Evolutionary conservation across 2,329 filamentous ascomycete species (phyloP).

Genomic region (Colletotrichum agaves): DNA sequence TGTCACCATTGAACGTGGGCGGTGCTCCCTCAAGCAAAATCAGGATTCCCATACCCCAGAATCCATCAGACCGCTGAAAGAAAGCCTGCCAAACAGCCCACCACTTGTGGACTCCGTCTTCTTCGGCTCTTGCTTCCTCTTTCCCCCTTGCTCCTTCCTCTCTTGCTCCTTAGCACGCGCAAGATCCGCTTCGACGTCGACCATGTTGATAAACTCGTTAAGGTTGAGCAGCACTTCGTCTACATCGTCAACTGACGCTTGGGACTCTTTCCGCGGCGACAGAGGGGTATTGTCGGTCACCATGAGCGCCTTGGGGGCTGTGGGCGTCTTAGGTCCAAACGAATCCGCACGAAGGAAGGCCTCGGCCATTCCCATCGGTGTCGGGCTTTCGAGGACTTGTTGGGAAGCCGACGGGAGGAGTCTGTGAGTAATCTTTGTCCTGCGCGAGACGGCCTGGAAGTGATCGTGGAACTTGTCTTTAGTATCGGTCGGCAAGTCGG

Average conservation of each 20-base stretch:
- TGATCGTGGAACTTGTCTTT: slow-evolving; percentile 58
- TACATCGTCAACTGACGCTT: slow-evolving; percentile 52
- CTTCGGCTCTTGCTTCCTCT: neutral
- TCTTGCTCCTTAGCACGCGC: slow-evolving; percentile 34
- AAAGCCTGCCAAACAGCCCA: neutral
- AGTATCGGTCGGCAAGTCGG: slow-evolving; percentile 48
- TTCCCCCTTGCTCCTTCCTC: neutral
- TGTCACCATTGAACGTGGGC: neutral
- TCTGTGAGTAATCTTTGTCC: slow-evolving; percentile 44
- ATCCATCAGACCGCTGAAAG: slow-evolving; percentile 12
- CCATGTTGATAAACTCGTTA: slow-evolving; percentile 55
- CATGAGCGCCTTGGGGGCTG: slow-evolving; percentile 30
- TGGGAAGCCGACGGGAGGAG: slow-evolving; percentile 57
- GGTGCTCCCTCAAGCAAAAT: neutral
- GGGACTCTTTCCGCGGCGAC: slow-evolving; percentile 16
- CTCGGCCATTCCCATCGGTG: slow-evolving; percentile 59
- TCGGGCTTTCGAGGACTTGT: slow-evolving; percentile 51
- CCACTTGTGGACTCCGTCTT: neutral
- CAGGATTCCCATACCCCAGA: slow-evolving; percentile 18
- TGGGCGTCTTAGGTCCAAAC: neutral
- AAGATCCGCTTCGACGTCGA: slow-evolving; percentile 48
- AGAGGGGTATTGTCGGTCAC: neutral
- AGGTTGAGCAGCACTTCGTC: slow-evolving; percentile 59
- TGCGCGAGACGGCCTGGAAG: slow-evolving; percentile 57
- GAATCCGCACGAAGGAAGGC: slow-evolving; percentile 60